Conservation (phyloP, 129 eudicot species). For the Chrysanthemum lavandulifolium region DNA sequence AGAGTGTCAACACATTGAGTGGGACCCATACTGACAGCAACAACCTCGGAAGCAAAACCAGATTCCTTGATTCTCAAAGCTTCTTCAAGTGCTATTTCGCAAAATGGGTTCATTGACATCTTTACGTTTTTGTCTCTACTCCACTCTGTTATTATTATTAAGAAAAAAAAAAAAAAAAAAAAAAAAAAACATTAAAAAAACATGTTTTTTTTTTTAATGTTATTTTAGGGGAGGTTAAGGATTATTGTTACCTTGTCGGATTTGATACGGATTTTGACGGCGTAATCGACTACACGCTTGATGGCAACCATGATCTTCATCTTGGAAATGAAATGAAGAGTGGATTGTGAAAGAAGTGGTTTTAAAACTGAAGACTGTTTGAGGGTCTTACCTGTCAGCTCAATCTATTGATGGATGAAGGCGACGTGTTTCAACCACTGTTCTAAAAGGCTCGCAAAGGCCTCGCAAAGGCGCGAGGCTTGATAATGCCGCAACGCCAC, state of each 20-base stretch:
- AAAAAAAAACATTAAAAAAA: no score
- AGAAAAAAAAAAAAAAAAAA: no score
- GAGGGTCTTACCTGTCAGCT: no score
- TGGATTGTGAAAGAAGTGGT: no score
- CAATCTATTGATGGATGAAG: no score
- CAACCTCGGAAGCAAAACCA: conserved; percentile 77
- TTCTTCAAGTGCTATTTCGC: conserved; percentile 92
- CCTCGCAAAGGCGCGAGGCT: no score
- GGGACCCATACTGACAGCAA: conserved; percentile 89
- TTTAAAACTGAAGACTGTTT: no score
- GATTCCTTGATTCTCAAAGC: conserved; percentile 67
- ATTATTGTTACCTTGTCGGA: conserved; percentile 65
- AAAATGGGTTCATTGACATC: conserved; percentile 99
- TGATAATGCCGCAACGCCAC: no score
- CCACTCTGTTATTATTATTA: conserved; percentile 46
- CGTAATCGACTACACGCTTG: conserved; percentile 90
- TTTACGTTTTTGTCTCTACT: conserved; percentile 90
- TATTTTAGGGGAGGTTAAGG: conserved; percentile 5
- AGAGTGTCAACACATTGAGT: conserved; percentile 72
- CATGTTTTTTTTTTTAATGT: no score
- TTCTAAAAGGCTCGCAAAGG: no score
- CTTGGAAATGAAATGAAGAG: neutral
- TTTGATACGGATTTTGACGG: conserved; percentile 90
- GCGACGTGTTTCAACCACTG: no score
- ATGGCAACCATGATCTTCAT: conserved; percentile 97